Conservation (phyloP, 2,329 filamentous ascomycete species). For the Apiospora koreana region DNA sequence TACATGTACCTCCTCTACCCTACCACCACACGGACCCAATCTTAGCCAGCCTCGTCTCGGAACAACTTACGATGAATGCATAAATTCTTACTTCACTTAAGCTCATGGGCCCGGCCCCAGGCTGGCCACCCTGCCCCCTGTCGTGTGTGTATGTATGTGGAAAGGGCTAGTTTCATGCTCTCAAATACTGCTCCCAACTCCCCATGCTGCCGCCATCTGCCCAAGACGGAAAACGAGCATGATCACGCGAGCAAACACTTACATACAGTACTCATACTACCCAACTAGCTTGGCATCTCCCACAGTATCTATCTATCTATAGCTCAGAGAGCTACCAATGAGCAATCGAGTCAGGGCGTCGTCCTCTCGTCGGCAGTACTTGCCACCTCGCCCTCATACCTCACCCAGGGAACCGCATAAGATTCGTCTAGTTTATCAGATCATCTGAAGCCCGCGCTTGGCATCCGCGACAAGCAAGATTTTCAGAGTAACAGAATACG, state of each 20-base stretch:
- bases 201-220: background rate
- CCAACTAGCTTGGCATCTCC: background rate
- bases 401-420: conserved; percentile 11
- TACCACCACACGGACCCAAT: background rate
- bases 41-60: background rate
- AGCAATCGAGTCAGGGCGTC: background rate
- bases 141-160: too few relatives aligned
- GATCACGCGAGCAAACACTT: background rate
- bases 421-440: background rate
- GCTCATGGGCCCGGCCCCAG: background rate
- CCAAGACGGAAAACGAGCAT: background rate
- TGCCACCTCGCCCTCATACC: conserved; percentile 18
- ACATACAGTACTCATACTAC: too few relatives aligned
- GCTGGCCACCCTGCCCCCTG: too few relatives aligned
- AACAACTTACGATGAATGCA: background rate
- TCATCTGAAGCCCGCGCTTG: background rate
- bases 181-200: conserved; percentile 4
- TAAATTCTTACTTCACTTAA: conserved; percentile 7
- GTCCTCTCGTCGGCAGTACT: background rate
- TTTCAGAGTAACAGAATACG: background rate
- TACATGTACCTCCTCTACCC: too few relatives aligned
- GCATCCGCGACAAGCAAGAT: background rate
- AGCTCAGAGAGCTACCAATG: background rate
- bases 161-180: conserved; percentile 11
- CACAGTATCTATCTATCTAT: background rate